Percentiles rank a stretch among this genome's conserved stretches.
phyloP scores from a whole-genome alignment of 1,284 basidiomycete species.

The Sporisorium sorghi region DNA sequence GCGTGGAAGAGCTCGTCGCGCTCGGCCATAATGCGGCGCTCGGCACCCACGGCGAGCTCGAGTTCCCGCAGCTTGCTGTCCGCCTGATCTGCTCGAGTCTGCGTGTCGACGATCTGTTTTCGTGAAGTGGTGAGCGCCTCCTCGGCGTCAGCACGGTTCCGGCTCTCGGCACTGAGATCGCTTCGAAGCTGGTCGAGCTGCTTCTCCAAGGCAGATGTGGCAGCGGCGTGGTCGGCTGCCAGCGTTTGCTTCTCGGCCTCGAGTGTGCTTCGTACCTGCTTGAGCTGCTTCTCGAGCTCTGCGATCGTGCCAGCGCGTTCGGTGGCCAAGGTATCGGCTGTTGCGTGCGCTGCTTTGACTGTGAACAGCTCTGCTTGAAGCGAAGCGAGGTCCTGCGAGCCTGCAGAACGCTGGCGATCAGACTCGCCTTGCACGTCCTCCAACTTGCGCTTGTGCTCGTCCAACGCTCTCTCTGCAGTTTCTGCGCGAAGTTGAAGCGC shows the following conservation, averaged over 20 bases:
- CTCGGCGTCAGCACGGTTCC: slow-evolving; percentile 5
- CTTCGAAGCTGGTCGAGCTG: slow-evolving; percentile 13
- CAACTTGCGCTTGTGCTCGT: slow-evolving; percentile 31
- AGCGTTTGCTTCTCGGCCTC: slow-evolving; percentile 4
- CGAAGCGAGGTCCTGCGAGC: slow-evolving; percentile 25
- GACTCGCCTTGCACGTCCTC: slow-evolving; percentile 12
- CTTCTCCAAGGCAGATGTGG: neutral
- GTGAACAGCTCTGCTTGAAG: slow-evolving; percentile 19
- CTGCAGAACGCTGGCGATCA: slow-evolving; percentile 8
- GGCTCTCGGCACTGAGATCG: slow-evolving; percentile 14
- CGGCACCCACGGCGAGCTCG: slow-evolving; percentile 53
- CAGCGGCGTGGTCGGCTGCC: slow-evolving; percentile 1
- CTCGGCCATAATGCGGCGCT: slow-evolving; percentile 58
- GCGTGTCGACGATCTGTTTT: slow-evolving; percentile 7
- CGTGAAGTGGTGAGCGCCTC: slow-evolving; percentile 4
- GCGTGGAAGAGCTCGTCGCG: slow-evolving; percentile 58
- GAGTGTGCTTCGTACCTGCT: slow-evolving; percentile 9
- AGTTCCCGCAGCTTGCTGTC: slow-evolving; percentile 44
- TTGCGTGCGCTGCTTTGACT: slow-evolving; percentile 1
- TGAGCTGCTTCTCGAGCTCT: slow-evolving; percentile 20
- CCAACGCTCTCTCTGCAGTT: slow-evolving; percentile 23
- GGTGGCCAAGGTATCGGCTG: slow-evolving; percentile 10
- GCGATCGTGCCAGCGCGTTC: slow-evolving; percentile 19
- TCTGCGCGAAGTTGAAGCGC: slow-evolving; percentile 20
- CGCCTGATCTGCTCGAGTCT: slow-evolving; percentile 15